Evolutionary conservation across 768 basidiomycete genomes (phyloP).

Genomic region (Amanita muscaria): DNA sequence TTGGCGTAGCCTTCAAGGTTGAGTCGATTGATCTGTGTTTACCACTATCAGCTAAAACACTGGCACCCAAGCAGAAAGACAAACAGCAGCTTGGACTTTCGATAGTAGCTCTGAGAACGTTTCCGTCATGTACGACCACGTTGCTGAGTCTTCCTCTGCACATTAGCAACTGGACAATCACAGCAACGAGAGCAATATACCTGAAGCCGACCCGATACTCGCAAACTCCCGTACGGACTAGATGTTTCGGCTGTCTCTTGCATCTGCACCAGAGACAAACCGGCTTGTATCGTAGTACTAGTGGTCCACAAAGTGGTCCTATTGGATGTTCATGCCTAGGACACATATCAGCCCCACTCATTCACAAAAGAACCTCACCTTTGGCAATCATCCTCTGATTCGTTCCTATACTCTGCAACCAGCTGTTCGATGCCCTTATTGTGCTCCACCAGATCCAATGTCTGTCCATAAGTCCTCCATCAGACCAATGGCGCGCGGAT

Average conservation of each 20-base stretch:
- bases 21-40: constrained; percentile 73
- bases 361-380: constrained; percentile 41
- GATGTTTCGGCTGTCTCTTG: constrained; percentile 78
- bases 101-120: constrained; percentile 73
- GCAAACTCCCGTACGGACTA: constrained; percentile 95
- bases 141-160: constrained; percentile 78
- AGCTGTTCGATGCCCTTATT: constrained; percentile 92
- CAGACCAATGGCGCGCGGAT: constrained; percentile 91
- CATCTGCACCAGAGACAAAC: constrained; percentile 66
- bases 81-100: constrained; percentile 77
- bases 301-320: constrained; percentile 95
- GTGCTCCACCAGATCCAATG: constrained; percentile 80
- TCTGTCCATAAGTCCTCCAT: constrained; percentile 99
- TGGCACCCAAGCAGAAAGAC: constrained; percentile 17
- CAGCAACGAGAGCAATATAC: constrained; percentile 27
- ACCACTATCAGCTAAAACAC: neutral
- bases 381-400: constrained; percentile 88
- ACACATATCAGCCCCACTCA: neutral
- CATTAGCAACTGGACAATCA: too few species aligned
- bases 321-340: constrained; percentile 87
- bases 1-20: constrained; percentile 96
- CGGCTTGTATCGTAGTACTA: constrained; percentile 82
- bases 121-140: constrained; percentile 73
- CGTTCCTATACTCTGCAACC: constrained; percentile 89
- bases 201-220: constrained; percentile 83